Evolutionary conservation across 202 grass and related monocot genomes (phyloP).

Genomic region (Panicum virgatum): DNA sequence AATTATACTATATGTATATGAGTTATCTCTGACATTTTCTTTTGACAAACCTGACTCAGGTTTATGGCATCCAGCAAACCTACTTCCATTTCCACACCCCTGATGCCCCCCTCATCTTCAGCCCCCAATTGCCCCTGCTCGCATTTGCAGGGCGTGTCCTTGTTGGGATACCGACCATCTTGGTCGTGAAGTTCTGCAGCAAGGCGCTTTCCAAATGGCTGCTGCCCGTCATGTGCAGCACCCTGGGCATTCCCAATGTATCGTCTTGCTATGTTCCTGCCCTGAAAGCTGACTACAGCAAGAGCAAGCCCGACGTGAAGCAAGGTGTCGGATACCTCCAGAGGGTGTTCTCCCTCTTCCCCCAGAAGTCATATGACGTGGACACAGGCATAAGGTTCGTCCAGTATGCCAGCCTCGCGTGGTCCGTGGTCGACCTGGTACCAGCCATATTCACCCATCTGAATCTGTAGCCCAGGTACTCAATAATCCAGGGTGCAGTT

Average conservation of each 20-base stretch:
- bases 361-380: constrained; percentile 80
- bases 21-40: constrained; percentile 19
- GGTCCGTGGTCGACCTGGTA: constrained; percentile 92
- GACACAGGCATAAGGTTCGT: constrained; percentile 93
- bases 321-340: constrained; percentile 61
- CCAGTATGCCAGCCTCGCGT: constrained; percentile 85
- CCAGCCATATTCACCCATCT: constrained; percentile 73
- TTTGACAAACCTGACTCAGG: constrained; percentile 38
- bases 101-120: constrained; percentile 62
- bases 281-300: constrained; percentile 48
- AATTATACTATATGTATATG: background rate
- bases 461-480: constrained; percentile 48
- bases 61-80: constrained; percentile 82
- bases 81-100: constrained; percentile 78
- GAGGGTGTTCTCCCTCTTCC: constrained; percentile 56
- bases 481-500: background rate
- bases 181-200: constrained; percentile 86
- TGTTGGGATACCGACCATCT: constrained; percentile 78
- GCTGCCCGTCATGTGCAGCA: constrained; percentile 86
- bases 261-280: constrained; percentile 86
- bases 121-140: constrained; percentile 52
- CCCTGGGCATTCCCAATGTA: constrained; percentile 73
- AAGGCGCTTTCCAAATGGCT: constrained; percentile 95
- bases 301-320: constrained; percentile 45
- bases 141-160: constrained; percentile 55